Evolutionary conservation across 768 basidiomycete species (phyloP).

Genomic region (Clathrus columnatus): DNA sequence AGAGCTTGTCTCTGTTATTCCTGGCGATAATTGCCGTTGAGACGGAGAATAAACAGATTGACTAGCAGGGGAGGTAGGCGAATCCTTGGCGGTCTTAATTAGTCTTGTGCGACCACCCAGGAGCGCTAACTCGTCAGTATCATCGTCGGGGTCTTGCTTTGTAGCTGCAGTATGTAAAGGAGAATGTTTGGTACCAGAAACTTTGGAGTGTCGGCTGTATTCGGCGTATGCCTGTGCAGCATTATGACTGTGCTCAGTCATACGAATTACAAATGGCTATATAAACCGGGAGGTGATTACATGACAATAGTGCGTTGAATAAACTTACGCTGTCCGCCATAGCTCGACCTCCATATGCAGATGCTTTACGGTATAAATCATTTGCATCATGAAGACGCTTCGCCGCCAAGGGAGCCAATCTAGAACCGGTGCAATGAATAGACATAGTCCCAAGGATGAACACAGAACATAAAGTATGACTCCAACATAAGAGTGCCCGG

Average conservation of each 20-base stretch:
- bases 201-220: not conserved
- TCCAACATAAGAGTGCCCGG: conserved; percentile 46
- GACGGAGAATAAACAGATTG: not conserved
- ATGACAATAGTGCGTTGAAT: not conserved
- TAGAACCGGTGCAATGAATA: conserved; percentile 5
- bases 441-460: not conserved
- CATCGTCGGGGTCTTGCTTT: conserved; percentile 5
- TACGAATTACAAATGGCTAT: conserved; percentile 7
- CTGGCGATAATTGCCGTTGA: conserved; percentile 1
- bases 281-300: not conserved
- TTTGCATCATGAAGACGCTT: conserved; percentile 6
- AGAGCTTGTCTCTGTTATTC: conserved; percentile 1
- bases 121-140: not conserved
- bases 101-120: conserved; percentile 5
- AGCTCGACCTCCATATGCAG: conserved; percentile 7
- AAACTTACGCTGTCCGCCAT: conserved; percentile 5
- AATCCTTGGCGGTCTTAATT: not conserved
- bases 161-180: not conserved
- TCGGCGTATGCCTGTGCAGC: conserved; percentile 1
- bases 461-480: conserved; percentile 17
- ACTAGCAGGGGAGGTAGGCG: not conserved
- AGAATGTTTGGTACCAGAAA: not conserved
- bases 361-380: conserved; percentile 5
- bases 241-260: conserved; percentile 6
- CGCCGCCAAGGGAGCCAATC: conserved; percentile 7